Base-by-base conservation (phyloP, 768 basidiomycete species). In the Bullera alba region DNA sequence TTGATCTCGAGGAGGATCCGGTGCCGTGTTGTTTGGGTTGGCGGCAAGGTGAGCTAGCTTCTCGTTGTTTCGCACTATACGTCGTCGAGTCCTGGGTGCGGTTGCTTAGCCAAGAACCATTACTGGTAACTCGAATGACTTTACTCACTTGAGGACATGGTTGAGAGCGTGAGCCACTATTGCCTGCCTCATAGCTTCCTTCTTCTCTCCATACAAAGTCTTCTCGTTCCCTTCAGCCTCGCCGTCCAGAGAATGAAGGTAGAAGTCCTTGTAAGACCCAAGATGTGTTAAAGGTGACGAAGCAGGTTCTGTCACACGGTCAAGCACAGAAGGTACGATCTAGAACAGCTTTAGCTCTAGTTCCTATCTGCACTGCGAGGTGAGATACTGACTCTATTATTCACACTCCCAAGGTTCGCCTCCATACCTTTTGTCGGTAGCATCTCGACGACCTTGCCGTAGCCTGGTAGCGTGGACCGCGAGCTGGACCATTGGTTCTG, bases 61-160 rank as follows among this genome's bases (percentile, higher is more conserved):
- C 57, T 93, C 89, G 63, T 96, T 97, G 72, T 92, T 96, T 72
- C 92, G 92, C 2, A 96, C 77, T 28, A 99, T 79, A 7, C 81
- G 80, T 16, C 86, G 83, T 19, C 93, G 87, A 61, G 92, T 95
- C 77, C 92, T 97, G 61, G 1, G n/a, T 2, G 21, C 17, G 22
- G 26, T 28, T 19, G 30, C 16, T 16, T n/a, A 50, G 22, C 16
- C 21, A 7, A 52, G 23, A 7, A 14, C 17, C 19, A 19, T 19
- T 15, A 32, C 22, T 26, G 3, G n/a, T 27, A 42, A 14, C 5
- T 28, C 29, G 12, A 37, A 21, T 17, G 12, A 3, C 16, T 3
- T 15, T 25, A 63, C 77, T 51, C 65, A 93, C 95, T 86, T 95
- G 47, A 83, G 80, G 48, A 92, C 78, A 74, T 99, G 95, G 63